Base-by-base conservation (phyloP, 495 filamentous ascomycete species). In the Xylaria telfairii region DNA sequence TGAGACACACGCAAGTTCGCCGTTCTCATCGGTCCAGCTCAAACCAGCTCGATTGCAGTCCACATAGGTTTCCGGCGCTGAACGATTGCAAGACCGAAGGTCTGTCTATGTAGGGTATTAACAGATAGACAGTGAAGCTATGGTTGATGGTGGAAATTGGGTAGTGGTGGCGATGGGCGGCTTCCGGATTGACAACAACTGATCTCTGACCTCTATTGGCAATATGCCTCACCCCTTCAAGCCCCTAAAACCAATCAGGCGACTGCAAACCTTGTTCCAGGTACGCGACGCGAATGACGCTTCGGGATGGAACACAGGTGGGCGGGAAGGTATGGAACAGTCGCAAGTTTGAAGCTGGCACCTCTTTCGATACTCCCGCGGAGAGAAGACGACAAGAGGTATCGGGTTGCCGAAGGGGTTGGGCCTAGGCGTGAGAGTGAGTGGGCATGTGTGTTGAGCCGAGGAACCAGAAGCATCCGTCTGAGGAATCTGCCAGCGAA, bases 401-500 rank as follows among this genome's bases (percentile, higher is more conserved):
- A 70, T 54, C 47, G 37, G 28, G 66, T 21, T 70, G n/a, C 37
- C 49, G 46, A 64, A 44, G 8, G 21, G 32, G 32, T 57, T 60
- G 49, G 37, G 51, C 49, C 61, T 39, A 70, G n/a, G 24, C 56
- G 51, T 37, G 37, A 37, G 47, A 37, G 15, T n/a, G 8, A 47
- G 12, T 59, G 39, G 61, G 32, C 68, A n/a, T 30, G 37, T 39
- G 61, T 57, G 61, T 75, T 62, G 56, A 47, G 56, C 54, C 68
- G 37, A 64, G 59, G 53, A 63, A 61, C 54, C 67, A 69, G 41
- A 65, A 68, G 71, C 47, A 61, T 46, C 39, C 39, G 65, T 66
- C 41, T 57, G 65, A 67, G 51, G 37, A 70, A 59, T 34, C 68
- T 70, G 51, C 47, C 51, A 65, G 28, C 60, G 21, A 65, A 65